Evolutionary conservation across 768 basidiomycete genomes (phyloP).

Genomic region (Amanita rimosa): DNA sequence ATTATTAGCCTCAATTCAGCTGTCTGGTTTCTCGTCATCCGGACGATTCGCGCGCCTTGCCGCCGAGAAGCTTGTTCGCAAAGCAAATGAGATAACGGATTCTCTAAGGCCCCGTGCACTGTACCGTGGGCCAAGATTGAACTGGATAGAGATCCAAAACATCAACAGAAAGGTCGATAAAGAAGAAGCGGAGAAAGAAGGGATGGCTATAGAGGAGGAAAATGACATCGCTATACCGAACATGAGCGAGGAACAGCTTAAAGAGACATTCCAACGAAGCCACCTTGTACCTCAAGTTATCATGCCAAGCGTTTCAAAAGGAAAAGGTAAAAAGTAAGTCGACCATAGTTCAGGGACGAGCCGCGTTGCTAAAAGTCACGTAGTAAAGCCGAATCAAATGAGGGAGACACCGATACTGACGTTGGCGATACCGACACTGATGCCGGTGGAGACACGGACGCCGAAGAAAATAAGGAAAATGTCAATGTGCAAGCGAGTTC

Average conservation of each 20-base stretch:
- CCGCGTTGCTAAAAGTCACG: neutral
- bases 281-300: conserved; percentile 3
- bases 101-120: neutral
- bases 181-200: neutral
- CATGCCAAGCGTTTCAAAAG: neutral
- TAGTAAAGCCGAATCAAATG: neutral
- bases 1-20: neutral
- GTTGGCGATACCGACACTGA: neutral
- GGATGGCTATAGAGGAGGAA: neutral
- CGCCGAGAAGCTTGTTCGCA: neutral
- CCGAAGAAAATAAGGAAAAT: conserved; percentile 4
- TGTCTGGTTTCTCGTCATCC: neutral
- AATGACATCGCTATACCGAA: neutral
- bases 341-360: neutral
- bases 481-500: neutral
- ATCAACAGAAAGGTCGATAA: neutral
- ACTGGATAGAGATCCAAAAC: conserved; percentile 1
- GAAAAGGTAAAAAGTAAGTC: neutral
- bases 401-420: conserved; percentile 1
- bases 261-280: neutral
- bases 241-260: neutral
- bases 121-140: neutral
- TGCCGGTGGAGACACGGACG: neutral
- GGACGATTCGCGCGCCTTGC: neutral
- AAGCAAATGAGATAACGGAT: neutral